A percentile compares a stretch with the other conserved stretches of the same genome.
Conservation (phyloP, 2,329 filamentous ascomycete species). For the Colletotrichum lindemuthianum region DNA sequence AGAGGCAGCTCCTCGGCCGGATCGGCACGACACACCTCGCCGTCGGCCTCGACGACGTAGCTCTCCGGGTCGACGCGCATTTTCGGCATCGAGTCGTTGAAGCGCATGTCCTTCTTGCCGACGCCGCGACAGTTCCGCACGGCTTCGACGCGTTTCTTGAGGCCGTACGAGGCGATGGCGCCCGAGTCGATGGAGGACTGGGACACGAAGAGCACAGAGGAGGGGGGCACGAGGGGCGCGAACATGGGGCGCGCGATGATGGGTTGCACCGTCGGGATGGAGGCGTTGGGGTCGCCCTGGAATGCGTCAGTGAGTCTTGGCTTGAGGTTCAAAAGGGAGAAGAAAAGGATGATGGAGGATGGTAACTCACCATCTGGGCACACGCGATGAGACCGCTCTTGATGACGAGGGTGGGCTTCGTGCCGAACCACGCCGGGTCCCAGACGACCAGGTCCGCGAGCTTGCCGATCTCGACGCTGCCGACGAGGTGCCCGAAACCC, state of each 20-base stretch:
- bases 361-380: constrained; percentile 77
- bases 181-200: constrained; percentile 75
- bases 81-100: constrained; percentile 82
- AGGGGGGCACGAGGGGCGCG: constrained; percentile 75
- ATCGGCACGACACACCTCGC: constrained; percentile 76
- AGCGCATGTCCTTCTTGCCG: constrained; percentile 89
- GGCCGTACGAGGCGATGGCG: constrained; percentile 74
- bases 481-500: constrained; percentile 87
- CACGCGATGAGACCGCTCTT: constrained; percentile 90
- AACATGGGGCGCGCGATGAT: constrained; percentile 89
- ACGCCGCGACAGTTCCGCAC: constrained; percentile 80
- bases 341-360: background rate
- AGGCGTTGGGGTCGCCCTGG: constrained; percentile 82
- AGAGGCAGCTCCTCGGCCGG: constrained; percentile 78
- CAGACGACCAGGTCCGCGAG: constrained; percentile 90
- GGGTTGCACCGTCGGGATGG: constrained; percentile 89
- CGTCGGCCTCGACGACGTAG: constrained; percentile 89
- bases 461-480: constrained; percentile 89
- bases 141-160: constrained; percentile 82
- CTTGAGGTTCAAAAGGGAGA: constrained; percentile 8
- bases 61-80: constrained; percentile 94
- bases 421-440: constrained; percentile 86
- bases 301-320: background rate
- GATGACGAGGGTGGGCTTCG: constrained; percentile 82
- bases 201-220: constrained; percentile 86